phyloP scores from a whole-genome alignment of 768 basidiomycete species.

The Pisolithus sp. region DNA sequence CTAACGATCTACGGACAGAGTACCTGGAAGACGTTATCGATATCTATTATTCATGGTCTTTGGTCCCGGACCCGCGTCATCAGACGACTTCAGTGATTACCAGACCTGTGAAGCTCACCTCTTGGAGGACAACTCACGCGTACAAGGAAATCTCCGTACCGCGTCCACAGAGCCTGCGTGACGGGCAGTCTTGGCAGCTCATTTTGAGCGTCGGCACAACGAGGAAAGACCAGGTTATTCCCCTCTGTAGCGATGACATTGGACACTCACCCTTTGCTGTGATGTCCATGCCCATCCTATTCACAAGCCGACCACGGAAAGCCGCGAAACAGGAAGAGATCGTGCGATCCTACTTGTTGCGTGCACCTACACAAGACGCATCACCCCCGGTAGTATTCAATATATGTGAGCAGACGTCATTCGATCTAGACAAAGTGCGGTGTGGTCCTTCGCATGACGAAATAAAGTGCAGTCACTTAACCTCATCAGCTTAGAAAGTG shows the following conservation, averaged over 20 bases:
- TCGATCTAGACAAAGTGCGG: constrained; percentile 87
- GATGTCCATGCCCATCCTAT: constrained; percentile 58
- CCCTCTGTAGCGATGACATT: constrained; percentile 36
- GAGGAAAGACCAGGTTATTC: constrained; percentile 28
- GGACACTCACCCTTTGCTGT: constrained; percentile 54
- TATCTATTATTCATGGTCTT: constrained; percentile 65
- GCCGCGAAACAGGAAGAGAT: constrained; percentile 62
- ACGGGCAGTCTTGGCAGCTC: constrained; percentile 62
- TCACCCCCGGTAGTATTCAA: constrained; percentile 29
- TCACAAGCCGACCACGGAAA: constrained; percentile 30
- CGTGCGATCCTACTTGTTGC: constrained; percentile 46
- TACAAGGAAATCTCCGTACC: constrained; percentile 74
- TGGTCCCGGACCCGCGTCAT: constrained; percentile 15
- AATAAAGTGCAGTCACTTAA: constrained; percentile 1
- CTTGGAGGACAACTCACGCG: constrained; percentile 57
- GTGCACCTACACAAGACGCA: constrained; percentile 15
- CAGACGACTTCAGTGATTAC: constrained; percentile 26
- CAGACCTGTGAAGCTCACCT: constrained; percentile 60
- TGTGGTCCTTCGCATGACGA: neutral
- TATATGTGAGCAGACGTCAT: constrained; percentile 77
- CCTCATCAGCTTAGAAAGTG: constrained; percentile 63
- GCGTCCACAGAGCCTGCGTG: constrained; percentile 44
- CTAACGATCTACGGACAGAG: constrained; percentile 88
- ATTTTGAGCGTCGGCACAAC: constrained; percentile 41
- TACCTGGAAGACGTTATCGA: constrained; percentile 47